Percentiles rank a stretch among this genome's conserved stretches.
Evolutionary conservation across 1,284 basidiomycete genomes (phyloP).

Genomic region (Malassezia sympodialis): DNA sequence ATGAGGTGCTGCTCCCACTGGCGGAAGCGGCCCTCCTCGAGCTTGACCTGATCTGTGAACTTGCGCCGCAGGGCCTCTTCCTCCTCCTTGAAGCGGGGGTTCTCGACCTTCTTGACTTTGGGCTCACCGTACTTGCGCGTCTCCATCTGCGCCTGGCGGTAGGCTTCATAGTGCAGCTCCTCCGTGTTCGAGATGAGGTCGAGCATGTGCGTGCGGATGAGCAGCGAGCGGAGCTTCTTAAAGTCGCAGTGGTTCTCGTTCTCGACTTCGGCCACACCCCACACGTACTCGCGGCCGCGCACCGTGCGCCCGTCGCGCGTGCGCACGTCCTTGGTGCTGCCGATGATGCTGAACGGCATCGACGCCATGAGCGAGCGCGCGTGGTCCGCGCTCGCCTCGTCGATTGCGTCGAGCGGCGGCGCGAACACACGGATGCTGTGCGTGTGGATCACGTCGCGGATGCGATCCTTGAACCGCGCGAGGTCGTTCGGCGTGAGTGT

Average conservation of each 20-base stretch:
- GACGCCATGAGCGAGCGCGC: slow-evolving; percentile 69
- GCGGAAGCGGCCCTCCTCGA: slow-evolving; percentile 92
- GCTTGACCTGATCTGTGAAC: slow-evolving; percentile 99
- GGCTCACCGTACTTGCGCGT: slow-evolving; percentile 97
- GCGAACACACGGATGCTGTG: slow-evolving; percentile 92
- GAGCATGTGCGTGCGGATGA: slow-evolving; percentile 97
- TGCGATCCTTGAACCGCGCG: slow-evolving; percentile 75
- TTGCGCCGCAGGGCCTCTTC: slow-evolving; percentile 90
- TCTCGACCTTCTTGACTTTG: slow-evolving; percentile 97
- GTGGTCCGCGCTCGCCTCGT: slow-evolving; percentile 76
- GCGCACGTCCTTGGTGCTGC: slow-evolving; percentile 84
- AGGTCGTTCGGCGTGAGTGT: slow-evolving; percentile 90
- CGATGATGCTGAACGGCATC: slow-evolving; percentile 98
- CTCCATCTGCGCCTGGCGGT: slow-evolving; percentile 98
- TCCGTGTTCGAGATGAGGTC: slow-evolving; percentile 93
- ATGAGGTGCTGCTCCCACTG: slow-evolving; percentile 89
- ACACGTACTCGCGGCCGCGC: slow-evolving; percentile 97
- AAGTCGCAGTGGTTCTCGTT: slow-evolving; percentile 99
- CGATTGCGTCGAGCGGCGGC: slow-evolving; percentile 82
- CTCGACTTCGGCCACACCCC: slow-evolving; percentile 97
- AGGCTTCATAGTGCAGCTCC: slow-evolving; percentile 94
- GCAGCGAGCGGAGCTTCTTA: slow-evolving; percentile 86
- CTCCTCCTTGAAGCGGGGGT: slow-evolving; percentile 99
- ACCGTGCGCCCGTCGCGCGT: slow-evolving; percentile 83
- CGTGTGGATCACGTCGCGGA: slow-evolving; percentile 77